Evolutionary conservation across 805 yeast genomes (phyloP), one percentile per base, ranked within the genome.

Genomic region (Brettanomyces sp.): DNA sequence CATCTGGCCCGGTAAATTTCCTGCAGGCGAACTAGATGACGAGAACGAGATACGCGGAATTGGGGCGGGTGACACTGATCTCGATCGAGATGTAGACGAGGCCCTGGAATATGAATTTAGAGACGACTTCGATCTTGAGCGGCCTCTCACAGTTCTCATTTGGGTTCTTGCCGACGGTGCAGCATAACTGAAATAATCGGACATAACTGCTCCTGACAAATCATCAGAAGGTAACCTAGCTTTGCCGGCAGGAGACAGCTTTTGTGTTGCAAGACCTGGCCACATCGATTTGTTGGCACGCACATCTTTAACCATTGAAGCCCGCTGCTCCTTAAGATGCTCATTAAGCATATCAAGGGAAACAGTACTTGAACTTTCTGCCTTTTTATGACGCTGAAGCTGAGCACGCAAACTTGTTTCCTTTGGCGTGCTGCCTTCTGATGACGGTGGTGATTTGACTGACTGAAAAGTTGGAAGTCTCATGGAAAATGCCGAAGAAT

Each of bases 171-270:
- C 23, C 22, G 14, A 30, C 4, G 54, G 60, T 7, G 60, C 62
- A n/a, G 51, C 49, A 42, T 55, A 57, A 36, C 51, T 57, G 53
- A 59, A 59, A 44, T 59, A 59, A 40, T 59, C 64, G n/a, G 51
- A 50, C 3, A 28, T 37, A 22, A 53, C 48, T 44, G 24, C 48
- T 5, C 30, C 43, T 38, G 24, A 12, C 9, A 24, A 38, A 2
- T 32, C 49, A 7, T 51, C 41, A 18, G 43, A 25, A 12, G 14
- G 33, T 3, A 36, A 34, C 7, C 35, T 41, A 9, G 42, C 32
- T 9, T 12, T 45, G 13, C 14, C 33, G 13, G 35, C 36, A 11
- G 21, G 32, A 4, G 47, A 44, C 14, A 36, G 47, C 14, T 41
- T 24, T 9, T 14, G 45, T 22, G 24, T 11, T 23, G 23, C 22